Evolutionary conservation across 495 filamentous ascomycete species (phyloP).

Genomic region (Geoglossum glabrum): DNA sequence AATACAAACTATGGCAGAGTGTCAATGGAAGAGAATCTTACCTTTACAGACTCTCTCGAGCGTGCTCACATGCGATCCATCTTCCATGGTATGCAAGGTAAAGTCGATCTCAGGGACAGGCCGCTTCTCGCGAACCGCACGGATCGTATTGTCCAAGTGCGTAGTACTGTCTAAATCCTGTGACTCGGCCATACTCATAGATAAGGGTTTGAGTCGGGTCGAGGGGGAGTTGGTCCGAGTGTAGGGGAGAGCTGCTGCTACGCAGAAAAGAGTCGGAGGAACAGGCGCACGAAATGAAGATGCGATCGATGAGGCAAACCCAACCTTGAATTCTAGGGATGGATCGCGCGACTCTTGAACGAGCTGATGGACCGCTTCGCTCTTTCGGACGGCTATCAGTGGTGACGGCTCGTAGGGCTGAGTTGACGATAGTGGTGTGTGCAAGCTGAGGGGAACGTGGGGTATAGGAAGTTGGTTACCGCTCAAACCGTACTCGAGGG

Average conservation of each 20-base stretch:
- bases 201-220: not conserved
- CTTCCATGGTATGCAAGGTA: conserved; percentile 93
- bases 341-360: not conserved
- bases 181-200: not conserved
- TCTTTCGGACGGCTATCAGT: not conserved
- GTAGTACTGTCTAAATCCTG: not conserved
- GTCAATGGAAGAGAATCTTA: conserved; percentile 15
- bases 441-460: not conserved
- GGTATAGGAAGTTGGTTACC: not conserved
- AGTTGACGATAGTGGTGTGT: not conserved
- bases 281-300: not conserved
- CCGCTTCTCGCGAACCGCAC: conserved; percentile 79
- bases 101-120: conserved; percentile 96
- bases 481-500: not conserved
- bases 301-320: not conserved
- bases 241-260: not conserved
- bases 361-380: not conserved
- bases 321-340: not conserved
- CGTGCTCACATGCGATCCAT: conserved; percentile 86
- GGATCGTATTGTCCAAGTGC: conserved; percentile 24
- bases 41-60: conserved; percentile 93
- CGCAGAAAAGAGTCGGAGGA: not conserved
- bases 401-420: not conserved
- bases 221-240: not conserved
- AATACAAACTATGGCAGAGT: not conserved